phyloP scores from a whole-genome alignment of 148 eudicot genomes.

The Chenopodium formosanum region DNA sequence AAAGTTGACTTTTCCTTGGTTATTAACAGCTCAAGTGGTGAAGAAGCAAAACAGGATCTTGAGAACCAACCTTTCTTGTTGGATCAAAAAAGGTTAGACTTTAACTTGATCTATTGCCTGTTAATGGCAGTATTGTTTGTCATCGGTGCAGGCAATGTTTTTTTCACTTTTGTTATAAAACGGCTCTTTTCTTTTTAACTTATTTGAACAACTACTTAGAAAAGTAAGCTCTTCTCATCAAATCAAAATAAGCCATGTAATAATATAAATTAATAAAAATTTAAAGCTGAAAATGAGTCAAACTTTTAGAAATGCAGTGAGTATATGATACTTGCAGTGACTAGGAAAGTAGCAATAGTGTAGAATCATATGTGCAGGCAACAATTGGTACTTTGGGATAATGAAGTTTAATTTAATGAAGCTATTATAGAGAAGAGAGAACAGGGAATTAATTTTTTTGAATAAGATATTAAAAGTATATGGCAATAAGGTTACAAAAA shows the following conservation, averaged over 20 bases:
- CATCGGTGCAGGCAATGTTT: neutral
- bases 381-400: constrained; percentile 57
- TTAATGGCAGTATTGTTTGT: neutral
- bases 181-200: neutral
- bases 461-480: too few species aligned
- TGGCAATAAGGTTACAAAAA: too few species aligned
- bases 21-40: constrained; percentile 36
- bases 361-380: constrained; percentile 43
- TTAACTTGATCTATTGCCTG: neutral
- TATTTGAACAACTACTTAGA: too few species aligned
- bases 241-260: too few species aligned
- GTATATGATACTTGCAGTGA: neutral
- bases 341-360: neutral
- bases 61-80: constrained; percentile 61
- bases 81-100: constrained; percentile 49
- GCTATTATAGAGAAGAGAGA: constrained; percentile 69
- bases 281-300: too few species aligned
- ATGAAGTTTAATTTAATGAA: constrained; percentile 68
- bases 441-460: constrained; percentile 39
- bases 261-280: too few species aligned
- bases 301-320: neutral
- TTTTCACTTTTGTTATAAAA: neutral
- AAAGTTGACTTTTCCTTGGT: constrained; percentile 7
- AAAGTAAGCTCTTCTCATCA: too few species aligned
- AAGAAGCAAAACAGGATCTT: constrained; percentile 41